A percentile compares a stretch with the other conserved stretches of the same genome.
Conservation (phyloP, 108 stramenopile genomes). For the Bacterosira constricta region DNA sequence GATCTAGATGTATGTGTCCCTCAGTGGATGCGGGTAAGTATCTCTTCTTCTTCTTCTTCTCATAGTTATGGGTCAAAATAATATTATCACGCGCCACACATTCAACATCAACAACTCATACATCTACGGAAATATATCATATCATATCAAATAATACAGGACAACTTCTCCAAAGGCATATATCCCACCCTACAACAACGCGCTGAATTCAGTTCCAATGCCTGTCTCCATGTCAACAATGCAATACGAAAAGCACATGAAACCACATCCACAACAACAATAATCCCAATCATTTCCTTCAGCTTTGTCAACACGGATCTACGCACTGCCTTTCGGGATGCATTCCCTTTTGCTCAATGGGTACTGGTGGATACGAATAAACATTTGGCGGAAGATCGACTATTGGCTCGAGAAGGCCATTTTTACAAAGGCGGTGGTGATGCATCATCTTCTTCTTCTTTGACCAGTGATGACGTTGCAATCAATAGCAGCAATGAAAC, state of each 20-base stretch:
- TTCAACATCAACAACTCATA: too few relatives aligned
- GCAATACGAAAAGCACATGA: constrained; percentile 16
- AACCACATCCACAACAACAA: neutral
- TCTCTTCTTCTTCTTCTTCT: neutral
- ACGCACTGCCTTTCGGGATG: constrained; percentile 45
- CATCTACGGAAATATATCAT: too few relatives aligned
- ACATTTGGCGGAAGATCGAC: constrained; percentile 51
- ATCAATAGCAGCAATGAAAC: too few relatives aligned
- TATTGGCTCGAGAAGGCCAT: constrained; percentile 63
- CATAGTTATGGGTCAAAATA: neutral
- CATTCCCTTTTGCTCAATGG: constrained; percentile 65
- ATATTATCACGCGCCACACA: too few relatives aligned
- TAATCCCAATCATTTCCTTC: constrained; percentile 53
- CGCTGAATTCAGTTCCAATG: constrained; percentile 44
- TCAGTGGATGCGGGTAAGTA: constrained; percentile 58
- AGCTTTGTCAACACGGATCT: constrained; percentile 76
- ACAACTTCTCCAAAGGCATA: constrained; percentile 71
- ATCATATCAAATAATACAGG: too few relatives aligned
- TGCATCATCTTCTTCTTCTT: too few relatives aligned
- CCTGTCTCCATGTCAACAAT: constrained; percentile 55
- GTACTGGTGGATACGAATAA: constrained; percentile 58
- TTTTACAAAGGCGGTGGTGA: constrained; percentile 76
- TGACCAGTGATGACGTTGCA: neutral
- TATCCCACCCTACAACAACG: constrained; percentile 69
- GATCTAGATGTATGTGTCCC: constrained; percentile 78